Conservation (phyloP, 345 rosid genomes). For the Citrus trifoliata region DNA sequence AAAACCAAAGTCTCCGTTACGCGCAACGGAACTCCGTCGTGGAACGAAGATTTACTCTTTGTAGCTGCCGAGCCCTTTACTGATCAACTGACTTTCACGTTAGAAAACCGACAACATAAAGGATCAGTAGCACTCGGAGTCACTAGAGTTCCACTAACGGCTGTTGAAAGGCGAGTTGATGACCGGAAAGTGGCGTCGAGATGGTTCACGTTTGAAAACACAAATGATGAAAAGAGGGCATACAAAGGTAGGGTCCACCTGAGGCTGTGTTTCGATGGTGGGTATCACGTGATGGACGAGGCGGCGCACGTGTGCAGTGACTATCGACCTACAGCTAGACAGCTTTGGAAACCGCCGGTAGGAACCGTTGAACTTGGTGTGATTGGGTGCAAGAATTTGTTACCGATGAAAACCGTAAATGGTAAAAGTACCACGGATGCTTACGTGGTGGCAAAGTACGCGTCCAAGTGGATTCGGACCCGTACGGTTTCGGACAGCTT, state of each 20-base stretch:
- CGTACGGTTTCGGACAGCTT: slow-evolving; percentile 68
- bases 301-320: slow-evolving; percentile 84
- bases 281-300: slow-evolving; percentile 97
- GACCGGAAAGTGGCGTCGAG: slow-evolving; percentile 65
- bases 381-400: slow-evolving; percentile 67
- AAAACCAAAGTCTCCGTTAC: slow-evolving; percentile 58
- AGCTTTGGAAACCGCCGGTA: slow-evolving; percentile 78
- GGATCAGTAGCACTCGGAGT: slow-evolving; percentile 49
- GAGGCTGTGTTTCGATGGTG: slow-evolving; percentile 82
- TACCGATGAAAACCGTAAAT: slow-evolving; percentile 70
- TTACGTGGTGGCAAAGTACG: slow-evolving; percentile 84
- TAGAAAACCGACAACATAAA: slow-evolving; percentile 62
- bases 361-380: slow-evolving; percentile 82
- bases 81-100: slow-evolving; percentile 45
- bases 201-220: slow-evolving; percentile 65
- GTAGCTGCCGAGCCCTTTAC: slow-evolving; percentile 79
- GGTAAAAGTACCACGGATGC: slow-evolving; percentile 74
- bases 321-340: slow-evolving; percentile 87
- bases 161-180: slow-evolving; percentile 82
- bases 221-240: slow-evolving; percentile 40
- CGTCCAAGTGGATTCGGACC: slow-evolving; percentile 86
- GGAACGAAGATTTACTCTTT: slow-evolving; percentile 84
- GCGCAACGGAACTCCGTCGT: slow-evolving; percentile 62
- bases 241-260: slow-evolving; percentile 79
- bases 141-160: slow-evolving; percentile 39